phyloP scores from a whole-genome alignment of 441 rosid species.

The Hura crepitans region DNA sequence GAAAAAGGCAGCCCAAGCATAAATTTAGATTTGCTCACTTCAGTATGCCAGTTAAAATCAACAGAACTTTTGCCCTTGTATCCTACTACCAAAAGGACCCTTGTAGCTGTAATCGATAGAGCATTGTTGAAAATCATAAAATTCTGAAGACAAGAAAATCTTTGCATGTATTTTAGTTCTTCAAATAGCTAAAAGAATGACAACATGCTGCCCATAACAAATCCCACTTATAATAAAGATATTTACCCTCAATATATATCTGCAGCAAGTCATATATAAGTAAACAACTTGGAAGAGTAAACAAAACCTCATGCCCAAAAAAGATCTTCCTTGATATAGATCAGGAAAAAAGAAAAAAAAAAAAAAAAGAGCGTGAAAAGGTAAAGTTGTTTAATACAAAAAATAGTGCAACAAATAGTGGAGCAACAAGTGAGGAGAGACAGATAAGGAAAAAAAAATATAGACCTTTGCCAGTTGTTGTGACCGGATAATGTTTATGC shows the following conservation, averaged over 20 bases:
- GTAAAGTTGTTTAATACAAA: not conserved
- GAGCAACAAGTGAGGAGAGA: not conserved
- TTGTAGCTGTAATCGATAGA: not conserved
- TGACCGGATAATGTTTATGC: conserved; percentile 67
- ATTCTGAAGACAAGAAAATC: not conserved
- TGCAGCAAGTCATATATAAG: not conserved
- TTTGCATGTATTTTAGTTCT: not conserved
- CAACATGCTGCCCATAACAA: not conserved
- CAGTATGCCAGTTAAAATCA: not conserved
- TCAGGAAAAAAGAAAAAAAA: not conserved
- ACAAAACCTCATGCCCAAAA: not conserved
- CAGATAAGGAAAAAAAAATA: conserved; percentile 16
- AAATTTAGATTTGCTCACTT: not conserved
- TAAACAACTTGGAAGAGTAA: not conserved
- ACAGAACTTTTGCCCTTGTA: not conserved
- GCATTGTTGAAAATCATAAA: not conserved
- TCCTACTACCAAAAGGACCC: not conserved
- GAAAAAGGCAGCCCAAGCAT: not conserved
- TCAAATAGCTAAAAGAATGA: not conserved
- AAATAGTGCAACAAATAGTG: not conserved
- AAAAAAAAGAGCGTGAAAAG: not conserved
- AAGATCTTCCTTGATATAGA: not conserved
- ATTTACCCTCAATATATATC: not conserved
- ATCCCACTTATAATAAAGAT: not conserved
- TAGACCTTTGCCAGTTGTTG: conserved; percentile 82